Evolutionary conservation across 768 basidiomycete genomes (phyloP), one percentile per base, ranked within the genome.

Genomic region (Collybia sp.): DNA sequence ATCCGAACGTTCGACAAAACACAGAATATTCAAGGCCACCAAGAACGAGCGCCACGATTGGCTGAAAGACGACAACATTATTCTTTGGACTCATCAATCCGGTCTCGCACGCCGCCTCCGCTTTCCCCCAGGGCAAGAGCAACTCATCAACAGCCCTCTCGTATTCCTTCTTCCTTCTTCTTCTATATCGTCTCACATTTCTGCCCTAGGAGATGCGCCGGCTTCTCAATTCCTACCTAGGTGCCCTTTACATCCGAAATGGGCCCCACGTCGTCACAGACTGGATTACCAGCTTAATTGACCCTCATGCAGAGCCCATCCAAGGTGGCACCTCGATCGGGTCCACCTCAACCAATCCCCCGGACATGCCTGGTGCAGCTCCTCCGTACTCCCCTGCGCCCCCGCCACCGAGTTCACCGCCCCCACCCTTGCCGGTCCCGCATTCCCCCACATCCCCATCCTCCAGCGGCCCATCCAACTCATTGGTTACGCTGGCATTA

Each of bases 211-310:
- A 82, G 61, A 73, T 77, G 44, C 68, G 68, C 19, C 63, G 60
- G 37, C 73, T 82, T 41, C 84, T 84, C 51, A 55, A 76, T 53
- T 75, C 76, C 15, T 86, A 85, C 51, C 66, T 86, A 11, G 85
- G 83, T 8, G 85, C 82, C n/a, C 60, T 83, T 11, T 82, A 76
- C 58, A 66, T 74, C n/a, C 75, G 77, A 42, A 74, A 69, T 44
- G 85, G 84, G 16, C 56, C 76, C 31, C 37, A 55, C 3, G 56
- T 60, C 6, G 68, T 85, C 41, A 70, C 80, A 55, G 54, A 61
- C 17, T 88, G 83, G 83, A 73, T 85, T 30, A 75, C 75, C 40
- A 67, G 66, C 43, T 67, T 85, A 19, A 66, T 85, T 42, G 74
- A 73, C 51, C 81, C 83, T 6, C 62, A 63, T 12, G 55, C 61